These are phyloP conservation scores for Thelonectria blattea DNA, from an alignment of 2,329 filamentous ascomycete genomes.

Conservation along the genomic window DNA sequence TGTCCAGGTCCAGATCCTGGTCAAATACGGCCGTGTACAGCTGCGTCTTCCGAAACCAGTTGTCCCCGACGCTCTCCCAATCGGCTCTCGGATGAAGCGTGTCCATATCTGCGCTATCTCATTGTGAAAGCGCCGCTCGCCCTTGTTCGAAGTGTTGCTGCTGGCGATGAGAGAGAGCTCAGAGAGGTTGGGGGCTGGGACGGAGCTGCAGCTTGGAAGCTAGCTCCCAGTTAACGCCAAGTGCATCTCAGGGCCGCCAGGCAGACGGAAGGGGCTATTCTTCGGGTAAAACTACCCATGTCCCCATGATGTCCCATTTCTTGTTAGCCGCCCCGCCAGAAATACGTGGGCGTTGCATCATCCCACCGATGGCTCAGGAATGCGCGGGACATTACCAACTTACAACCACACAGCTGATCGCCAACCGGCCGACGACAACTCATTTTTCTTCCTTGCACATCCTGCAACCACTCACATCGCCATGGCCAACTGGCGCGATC, in stretches of 20 bases:
- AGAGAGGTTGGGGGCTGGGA: conserved; percentile 25
- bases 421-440: conserved; percentile 1
- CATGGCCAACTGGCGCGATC: conserved; percentile 77
- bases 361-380: conserved; percentile 29
- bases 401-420: conserved; percentile 10
- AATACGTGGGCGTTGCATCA: conserved; percentile 32
- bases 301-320: conserved; percentile 16
- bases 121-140: conserved; percentile 32
- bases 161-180: conserved; percentile 17
- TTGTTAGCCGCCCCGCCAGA: conserved; percentile 16
- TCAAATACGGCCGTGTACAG: conserved; percentile 95
- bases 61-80: conserved; percentile 93
- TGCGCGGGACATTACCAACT: conserved; percentile 23
- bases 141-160: not conserved
- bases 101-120: conserved; percentile 55
- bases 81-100: conserved; percentile 75
- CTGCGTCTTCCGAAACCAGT: conserved; percentile 93
- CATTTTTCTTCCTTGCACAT: not conserved
- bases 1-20: conserved; percentile 90
- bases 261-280: conserved; percentile 38
- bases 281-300: conserved; percentile 38
- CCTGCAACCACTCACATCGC: not conserved
- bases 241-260: conserved; percentile 22
- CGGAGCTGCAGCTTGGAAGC: conserved; percentile 7
- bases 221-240: conserved; percentile 27